Evolutionary conservation across 176 grass and related monocot genomes (phyloP).

Genomic region (Oryza rufipogon): DNA sequence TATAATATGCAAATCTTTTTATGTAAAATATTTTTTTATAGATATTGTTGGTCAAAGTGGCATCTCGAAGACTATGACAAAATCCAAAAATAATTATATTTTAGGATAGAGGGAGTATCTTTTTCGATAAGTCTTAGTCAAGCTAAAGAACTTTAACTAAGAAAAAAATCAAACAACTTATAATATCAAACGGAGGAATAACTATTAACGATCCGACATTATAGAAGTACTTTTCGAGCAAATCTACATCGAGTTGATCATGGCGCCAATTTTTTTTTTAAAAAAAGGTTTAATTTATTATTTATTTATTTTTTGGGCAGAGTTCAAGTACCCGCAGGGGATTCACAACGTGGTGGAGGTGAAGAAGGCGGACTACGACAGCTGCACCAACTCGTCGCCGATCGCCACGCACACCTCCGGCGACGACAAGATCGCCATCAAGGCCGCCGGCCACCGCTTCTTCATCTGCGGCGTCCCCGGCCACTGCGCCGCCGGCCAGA

Average conservation of each 20-base stretch:
- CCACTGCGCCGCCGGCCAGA: constrained; percentile 74
- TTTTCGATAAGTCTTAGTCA: too few species aligned
- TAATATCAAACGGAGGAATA: too few species aligned
- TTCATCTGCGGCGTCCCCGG: constrained; percentile 82
- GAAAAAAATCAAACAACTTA: too few species aligned
- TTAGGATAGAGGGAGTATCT: too few species aligned
- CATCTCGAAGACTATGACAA: too few species aligned
- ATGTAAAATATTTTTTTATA: too few species aligned
- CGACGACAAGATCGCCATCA: constrained; percentile 76
- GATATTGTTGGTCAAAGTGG: too few species aligned
- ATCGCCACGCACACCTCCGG: constrained; percentile 68
- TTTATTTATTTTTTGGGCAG: constrained; percentile 46
- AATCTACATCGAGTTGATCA: background rate
- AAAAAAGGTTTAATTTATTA: too few species aligned
- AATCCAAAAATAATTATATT: too few species aligned
- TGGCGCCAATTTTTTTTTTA: background rate
- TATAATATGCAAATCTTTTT: too few species aligned
- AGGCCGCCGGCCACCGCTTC: constrained; percentile 70
- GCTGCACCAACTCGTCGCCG: constrained; percentile 69
- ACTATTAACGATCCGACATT: too few species aligned
- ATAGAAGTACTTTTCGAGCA: background rate
- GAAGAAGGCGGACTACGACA: constrained; percentile 64
- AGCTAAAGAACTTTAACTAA: too few species aligned
- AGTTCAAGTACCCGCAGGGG: constrained; percentile 65
- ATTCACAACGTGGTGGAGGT: constrained; percentile 91